A percentile compares a stretch with the other conserved stretches of the same genome.
phyloP scores from a whole-genome alignment of 495 filamentous ascomycete genomes.

The Penicillium crystallinum region DNA sequence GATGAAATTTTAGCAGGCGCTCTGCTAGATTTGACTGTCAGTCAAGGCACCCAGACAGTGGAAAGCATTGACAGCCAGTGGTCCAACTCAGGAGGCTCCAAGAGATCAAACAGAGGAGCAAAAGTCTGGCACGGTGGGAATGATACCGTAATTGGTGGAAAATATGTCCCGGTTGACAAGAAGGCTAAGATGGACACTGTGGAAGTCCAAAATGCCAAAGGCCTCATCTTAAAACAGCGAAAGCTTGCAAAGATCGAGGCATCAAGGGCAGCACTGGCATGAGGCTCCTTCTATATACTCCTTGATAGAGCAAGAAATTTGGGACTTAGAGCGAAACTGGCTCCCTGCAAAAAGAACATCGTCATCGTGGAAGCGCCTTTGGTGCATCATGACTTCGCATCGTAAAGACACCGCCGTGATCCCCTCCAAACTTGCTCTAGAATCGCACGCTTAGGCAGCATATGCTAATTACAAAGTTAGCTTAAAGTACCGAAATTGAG shows the following conservation, averaged over 20 bases:
- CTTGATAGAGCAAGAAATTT: background rate
- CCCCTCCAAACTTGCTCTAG: constrained; percentile 86
- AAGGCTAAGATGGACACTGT: constrained; percentile 57
- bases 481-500: background rate
- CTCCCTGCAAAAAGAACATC: background rate
- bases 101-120: constrained; percentile 38
- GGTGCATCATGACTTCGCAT: constrained; percentile 45
- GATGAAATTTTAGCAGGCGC: constrained; percentile 74
- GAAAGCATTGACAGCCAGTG: constrained; percentile 20
- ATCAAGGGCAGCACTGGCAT: constrained; percentile 8
- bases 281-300: constrained; percentile 15
- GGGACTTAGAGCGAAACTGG: background rate
- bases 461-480: constrained; percentile 36
- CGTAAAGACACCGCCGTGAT: constrained; percentile 69
- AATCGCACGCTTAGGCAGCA: constrained; percentile 64
- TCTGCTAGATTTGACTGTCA: constrained; percentile 58
- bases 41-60: constrained; percentile 40
- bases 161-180: constrained; percentile 67
- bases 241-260: constrained; percentile 23
- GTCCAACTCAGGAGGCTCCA: constrained; percentile 16
- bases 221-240: constrained; percentile 64
- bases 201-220: constrained; percentile 72
- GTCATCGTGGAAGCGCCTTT: background rate
- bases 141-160: constrained; percentile 51
- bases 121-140: constrained; percentile 71